Percentiles rank a stretch among this genome's conserved stretches.
Evolutionary conservation across 2,329 filamentous ascomycete species (phyloP).

Genomic region (Podosphaera fusca): DNA sequence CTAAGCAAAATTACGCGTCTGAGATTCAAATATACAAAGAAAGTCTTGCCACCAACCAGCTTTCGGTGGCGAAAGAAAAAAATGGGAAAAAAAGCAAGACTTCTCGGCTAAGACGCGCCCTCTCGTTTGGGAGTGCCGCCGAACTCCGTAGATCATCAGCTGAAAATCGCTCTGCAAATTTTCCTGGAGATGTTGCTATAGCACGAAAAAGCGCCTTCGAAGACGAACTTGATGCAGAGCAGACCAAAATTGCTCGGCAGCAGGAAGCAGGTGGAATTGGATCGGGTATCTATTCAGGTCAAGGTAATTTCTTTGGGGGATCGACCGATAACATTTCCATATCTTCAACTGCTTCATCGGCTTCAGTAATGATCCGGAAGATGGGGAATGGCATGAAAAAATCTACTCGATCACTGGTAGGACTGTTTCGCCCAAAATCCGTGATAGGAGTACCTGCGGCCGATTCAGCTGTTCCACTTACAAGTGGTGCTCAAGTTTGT

Average conservation of each 20-base stretch:
- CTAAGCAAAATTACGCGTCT: conserved; percentile 13
- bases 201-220: conserved; percentile 36
- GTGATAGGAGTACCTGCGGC: conserved; percentile 54
- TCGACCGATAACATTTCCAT: conserved; percentile 91
- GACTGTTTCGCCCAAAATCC: conserved; percentile 86
- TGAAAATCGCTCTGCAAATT: conserved; percentile 27
- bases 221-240: conserved; percentile 57
- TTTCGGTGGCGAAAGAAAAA: conserved; percentile 71
- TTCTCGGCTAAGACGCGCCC: conserved; percentile 65
- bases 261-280: conserved; percentile 86
- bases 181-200: conserved; percentile 25
- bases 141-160: conserved; percentile 60
- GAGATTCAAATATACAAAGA: conserved; percentile 16
- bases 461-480: conserved; percentile 41
- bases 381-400: conserved; percentile 99
- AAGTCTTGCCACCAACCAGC: conserved; percentile 53
- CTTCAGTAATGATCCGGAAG: conserved; percentile 86
- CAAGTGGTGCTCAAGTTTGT: conserved; percentile 64
- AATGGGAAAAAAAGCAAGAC: conserved; percentile 66
- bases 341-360: conserved; percentile 71
- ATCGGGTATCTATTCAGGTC: conserved; percentile 76
- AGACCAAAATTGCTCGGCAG: conserved; percentile 71
- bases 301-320: conserved; percentile 61
- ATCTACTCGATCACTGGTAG: conserved; percentile 70
- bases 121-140: conserved; percentile 89